Evolutionary conservation across 2,329 filamentous ascomycete genomes (phyloP).

Genomic region (Exophiala lecanii-corni): DNA sequence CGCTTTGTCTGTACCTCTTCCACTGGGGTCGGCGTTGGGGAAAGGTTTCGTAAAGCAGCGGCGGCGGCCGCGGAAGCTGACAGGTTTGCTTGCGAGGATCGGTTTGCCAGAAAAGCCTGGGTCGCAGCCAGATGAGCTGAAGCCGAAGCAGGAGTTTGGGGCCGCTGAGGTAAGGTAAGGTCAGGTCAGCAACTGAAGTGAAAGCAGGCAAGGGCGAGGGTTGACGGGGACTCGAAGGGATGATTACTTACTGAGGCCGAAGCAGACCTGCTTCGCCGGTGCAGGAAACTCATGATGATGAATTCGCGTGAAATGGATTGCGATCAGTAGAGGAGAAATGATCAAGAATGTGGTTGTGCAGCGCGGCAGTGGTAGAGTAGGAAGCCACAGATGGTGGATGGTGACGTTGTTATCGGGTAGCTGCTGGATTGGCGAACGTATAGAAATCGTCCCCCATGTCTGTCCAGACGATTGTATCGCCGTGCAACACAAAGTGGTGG

Average conservation of each 20-base stretch:
- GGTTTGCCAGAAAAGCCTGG: conserved; percentile 70
- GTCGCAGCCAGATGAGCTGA: conserved; percentile 75
- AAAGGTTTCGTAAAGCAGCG: conserved; percentile 74
- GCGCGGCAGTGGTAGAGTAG: background rate
- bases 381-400: conserved; percentile 1
- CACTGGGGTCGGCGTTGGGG: conserved; percentile 72
- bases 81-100: conserved; percentile 60
- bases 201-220: conserved; percentile 7
- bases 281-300: conserved; percentile 27
- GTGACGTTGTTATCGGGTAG: conserved; percentile 10
- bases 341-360: background rate
- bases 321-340: background rate
- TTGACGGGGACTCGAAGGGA: conserved; percentile 2
- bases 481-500: too few relatives aligned
- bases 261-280: conserved; percentile 33
- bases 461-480: too few relatives aligned
- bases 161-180: conserved; percentile 41
- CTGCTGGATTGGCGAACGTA: conserved; percentile 5
- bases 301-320: conserved; percentile 3
- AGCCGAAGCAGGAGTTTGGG: conserved; percentile 59
- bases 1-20: conserved; percentile 84
- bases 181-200: conserved; percentile 12
- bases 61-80: conserved; percentile 84
- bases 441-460: conserved; percentile 16
- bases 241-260: conserved; percentile 25